A percentile compares a stretch with the other conserved stretches of the same genome.
Evolutionary conservation across 495 filamentous ascomycete species (phyloP).

Genomic region (Aspergillus carlsbadensis): DNA sequence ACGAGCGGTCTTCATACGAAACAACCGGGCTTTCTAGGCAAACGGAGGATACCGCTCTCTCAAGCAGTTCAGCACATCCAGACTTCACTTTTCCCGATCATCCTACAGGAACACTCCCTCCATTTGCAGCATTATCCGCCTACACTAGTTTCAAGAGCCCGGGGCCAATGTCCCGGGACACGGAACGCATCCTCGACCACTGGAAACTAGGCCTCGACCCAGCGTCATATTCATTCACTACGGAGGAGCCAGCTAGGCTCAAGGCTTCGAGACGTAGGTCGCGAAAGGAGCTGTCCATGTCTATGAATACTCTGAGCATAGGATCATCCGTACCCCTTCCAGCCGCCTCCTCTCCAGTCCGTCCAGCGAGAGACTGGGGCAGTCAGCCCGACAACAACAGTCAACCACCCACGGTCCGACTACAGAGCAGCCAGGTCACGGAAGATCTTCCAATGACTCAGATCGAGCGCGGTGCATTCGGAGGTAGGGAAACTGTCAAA

Average conservation of each 20-base stretch:
- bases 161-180: constrained; percentile 24
- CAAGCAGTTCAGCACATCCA: background rate
- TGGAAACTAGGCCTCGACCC: constrained; percentile 44
- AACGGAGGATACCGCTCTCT: background rate
- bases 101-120: constrained; percentile 2
- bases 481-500: constrained; percentile 31
- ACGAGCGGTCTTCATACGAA: background rate
- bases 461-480: constrained; percentile 41
- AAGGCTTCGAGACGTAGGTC: constrained; percentile 23
- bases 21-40: background rate
- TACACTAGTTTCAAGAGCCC: constrained; percentile 30
- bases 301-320: constrained; percentile 11
- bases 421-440: constrained; percentile 40
- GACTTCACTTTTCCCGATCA: background rate
- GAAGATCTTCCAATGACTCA: constrained; percentile 43
- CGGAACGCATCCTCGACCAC: constrained; percentile 38
- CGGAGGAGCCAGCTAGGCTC: constrained; percentile 21
- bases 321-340: constrained; percentile 19
- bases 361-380: constrained; percentile 29
- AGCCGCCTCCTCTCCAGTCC: constrained; percentile 26
- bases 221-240: constrained; percentile 29
- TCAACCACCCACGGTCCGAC: constrained; percentile 14
- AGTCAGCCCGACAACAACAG: constrained; percentile 37
- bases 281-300: constrained; percentile 23
- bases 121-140: constrained; percentile 29